Percentiles rank a stretch among this genome's conserved stretches.
Conservation (phyloP, 306 rosid genomes). For the Pterocarpus macrocarpus region DNA sequence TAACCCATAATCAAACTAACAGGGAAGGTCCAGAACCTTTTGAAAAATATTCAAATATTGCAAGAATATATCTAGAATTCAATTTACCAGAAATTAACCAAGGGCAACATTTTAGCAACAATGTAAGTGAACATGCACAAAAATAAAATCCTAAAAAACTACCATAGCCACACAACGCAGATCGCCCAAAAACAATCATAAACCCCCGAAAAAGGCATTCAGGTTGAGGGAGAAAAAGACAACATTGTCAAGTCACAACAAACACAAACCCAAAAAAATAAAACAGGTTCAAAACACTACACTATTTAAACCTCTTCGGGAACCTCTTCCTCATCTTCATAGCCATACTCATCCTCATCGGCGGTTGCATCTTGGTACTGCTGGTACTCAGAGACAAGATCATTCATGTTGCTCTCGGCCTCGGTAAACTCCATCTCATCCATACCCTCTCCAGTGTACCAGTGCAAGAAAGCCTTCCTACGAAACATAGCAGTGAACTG, state of each 20-base stretch:
- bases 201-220: conserved; percentile 64
- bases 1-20: background rate
- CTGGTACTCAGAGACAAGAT: conserved; percentile 65
- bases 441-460: conserved; percentile 75
- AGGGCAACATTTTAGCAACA: background rate
- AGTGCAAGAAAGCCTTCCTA: conserved; percentile 68
- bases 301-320: conserved; percentile 55
- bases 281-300: background rate
- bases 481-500: conserved; percentile 72
- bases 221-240: conserved; percentile 38
- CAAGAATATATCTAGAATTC: conserved; percentile 4
- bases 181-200: conserved; percentile 46
- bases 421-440: conserved; percentile 76
- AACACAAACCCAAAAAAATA: background rate
- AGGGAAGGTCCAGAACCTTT: background rate
- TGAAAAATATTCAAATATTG: background rate
- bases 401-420: conserved; percentile 73
- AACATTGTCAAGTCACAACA: conserved; percentile 42
- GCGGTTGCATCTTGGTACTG: conserved; percentile 76
- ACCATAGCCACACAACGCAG: conserved; percentile 33
- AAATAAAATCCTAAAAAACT: conserved; percentile 48
- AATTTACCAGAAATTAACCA: conserved; percentile 21
- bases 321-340: conserved; percentile 59
- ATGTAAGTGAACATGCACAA: conserved; percentile 31
- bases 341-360: conserved; percentile 58